Percentiles rank a stretch among this genome's conserved stretches.
These are phyloP conservation scores for Trametes versicolor DNA, from an alignment of 1,284 basidiomycete genomes.

Conservation along the genomic window DNA sequence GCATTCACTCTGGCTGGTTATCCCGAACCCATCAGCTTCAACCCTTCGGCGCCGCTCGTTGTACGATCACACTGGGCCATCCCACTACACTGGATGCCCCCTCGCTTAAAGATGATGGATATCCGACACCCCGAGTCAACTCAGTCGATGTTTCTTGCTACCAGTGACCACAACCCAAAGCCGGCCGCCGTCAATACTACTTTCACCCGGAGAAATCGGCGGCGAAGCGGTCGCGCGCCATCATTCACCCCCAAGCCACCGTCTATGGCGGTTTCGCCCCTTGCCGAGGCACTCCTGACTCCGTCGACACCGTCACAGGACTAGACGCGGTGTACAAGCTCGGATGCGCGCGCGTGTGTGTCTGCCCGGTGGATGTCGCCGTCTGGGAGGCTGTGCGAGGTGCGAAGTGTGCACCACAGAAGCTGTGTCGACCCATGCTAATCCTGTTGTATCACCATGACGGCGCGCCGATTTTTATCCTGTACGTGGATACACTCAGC, in stretches of 20 bases:
- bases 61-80: no score
- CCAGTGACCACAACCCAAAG: background rate
- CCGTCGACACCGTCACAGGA: conserved; percentile 25
- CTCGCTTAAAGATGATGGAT: no score
- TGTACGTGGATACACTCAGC: no score
- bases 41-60: no score
- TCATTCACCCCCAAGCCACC: background rate
- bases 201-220: no score
- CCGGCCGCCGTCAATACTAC: background rate
- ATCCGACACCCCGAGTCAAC: background rate
- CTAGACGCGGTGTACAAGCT: conserved; percentile 13
- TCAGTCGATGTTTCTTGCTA: no score
- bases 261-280: background rate
- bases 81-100: no score
- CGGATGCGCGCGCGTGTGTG: background rate
- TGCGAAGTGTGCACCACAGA: background rate
- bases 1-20: no score
- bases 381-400: conserved; percentile 7
- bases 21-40: no score
- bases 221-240: background rate
- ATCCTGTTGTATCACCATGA: background rate
- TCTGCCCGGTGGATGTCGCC: background rate
- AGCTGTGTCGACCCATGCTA: background rate
- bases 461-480: no score
- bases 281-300: background rate